Conservation (phyloP, 2,329 filamentous ascomycete genomes). For the Proliferodiscus dingleyae region DNA sequence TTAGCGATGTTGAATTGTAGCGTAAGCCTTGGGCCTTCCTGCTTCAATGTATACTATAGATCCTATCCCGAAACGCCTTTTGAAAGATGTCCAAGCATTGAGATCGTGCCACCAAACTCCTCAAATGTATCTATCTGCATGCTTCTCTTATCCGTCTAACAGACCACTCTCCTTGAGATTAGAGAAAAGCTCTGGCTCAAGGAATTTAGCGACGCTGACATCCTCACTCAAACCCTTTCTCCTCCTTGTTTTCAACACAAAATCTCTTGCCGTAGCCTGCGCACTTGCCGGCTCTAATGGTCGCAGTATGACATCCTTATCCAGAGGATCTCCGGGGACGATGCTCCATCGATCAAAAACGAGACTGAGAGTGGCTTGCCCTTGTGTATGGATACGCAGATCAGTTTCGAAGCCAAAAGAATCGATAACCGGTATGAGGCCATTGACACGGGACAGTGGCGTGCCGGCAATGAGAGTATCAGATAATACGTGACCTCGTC, state of each 20-base stretch:
- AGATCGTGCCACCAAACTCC: conserved; percentile 19
- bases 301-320: conserved; percentile 75
- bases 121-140: conserved; percentile 5
- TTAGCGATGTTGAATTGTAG: neutral
- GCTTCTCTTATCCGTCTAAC: conserved; percentile 51
- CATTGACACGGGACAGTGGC: conserved; percentile 85
- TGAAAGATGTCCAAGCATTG: conserved; percentile 7
- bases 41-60: conserved; percentile 9
- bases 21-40: neutral
- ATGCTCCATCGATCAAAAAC: conserved; percentile 96
- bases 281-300: conserved; percentile 83
- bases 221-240: conserved; percentile 94
- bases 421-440: conserved; percentile 92
- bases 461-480: conserved; percentile 93
- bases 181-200: conserved; percentile 90
- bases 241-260: conserved; percentile 90
- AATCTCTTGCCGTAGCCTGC: conserved; percentile 88
- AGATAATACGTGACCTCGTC: conserved; percentile 88
- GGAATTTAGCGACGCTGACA: conserved; percentile 90
- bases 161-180: conserved; percentile 85
- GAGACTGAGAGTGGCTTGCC: conserved; percentile 81
- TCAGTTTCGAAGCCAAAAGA: conserved; percentile 98
- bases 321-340: conserved; percentile 90
- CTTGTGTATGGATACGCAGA: conserved; percentile 90
- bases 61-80: conserved; percentile 13